Percentiles rank a stretch among this genome's conserved stretches.
These are phyloP conservation scores for Coniochaeta prunicola DNA, from an alignment of 2,329 filamentous ascomycete species.

Conservation along the genomic window DNA sequence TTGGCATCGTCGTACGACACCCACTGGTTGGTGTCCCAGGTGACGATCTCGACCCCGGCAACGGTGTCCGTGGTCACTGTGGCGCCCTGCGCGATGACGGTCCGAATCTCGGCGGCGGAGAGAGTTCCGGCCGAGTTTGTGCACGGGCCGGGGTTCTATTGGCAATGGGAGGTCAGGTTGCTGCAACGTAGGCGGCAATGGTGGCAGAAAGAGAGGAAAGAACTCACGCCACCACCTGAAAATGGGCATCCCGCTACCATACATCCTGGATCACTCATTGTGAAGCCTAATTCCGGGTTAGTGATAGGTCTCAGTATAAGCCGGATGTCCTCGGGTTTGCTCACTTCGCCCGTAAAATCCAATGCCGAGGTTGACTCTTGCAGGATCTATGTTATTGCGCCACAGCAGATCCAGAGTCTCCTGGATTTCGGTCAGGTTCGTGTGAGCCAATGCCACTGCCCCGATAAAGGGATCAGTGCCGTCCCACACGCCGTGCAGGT, in stretches of 20 bases:
- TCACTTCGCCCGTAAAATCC: conserved; percentile 32
- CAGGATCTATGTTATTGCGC: conserved; percentile 31
- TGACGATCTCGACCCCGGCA: background rate
- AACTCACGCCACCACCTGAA: too few species aligned
- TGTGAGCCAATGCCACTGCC: conserved; percentile 28
- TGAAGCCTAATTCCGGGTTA: too few species aligned
- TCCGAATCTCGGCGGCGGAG: background rate
- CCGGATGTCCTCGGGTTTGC: too few species aligned
- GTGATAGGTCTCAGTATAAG: too few species aligned
- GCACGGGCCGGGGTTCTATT: too few species aligned
- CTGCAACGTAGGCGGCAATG: too few species aligned
- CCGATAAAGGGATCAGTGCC: conserved; percentile 14
- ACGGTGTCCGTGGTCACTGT: background rate
- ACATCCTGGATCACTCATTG: too few species aligned
- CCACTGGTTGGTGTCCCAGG: background rate
- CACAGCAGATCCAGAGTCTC: conserved; percentile 35
- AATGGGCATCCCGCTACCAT: too few species aligned
- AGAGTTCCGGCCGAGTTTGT: background rate
- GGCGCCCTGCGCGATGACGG: background rate
- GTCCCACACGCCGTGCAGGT: conserved; percentile 34
- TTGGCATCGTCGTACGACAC: background rate
- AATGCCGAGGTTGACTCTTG: conserved; percentile 33
- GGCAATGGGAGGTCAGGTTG: too few species aligned
- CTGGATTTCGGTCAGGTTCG: conserved; percentile 39
- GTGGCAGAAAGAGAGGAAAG: too few species aligned